Evolutionary conservation across 139 green algal genomes (phyloP).

Genomic region (Tetradesmus lagerheimii): DNA sequence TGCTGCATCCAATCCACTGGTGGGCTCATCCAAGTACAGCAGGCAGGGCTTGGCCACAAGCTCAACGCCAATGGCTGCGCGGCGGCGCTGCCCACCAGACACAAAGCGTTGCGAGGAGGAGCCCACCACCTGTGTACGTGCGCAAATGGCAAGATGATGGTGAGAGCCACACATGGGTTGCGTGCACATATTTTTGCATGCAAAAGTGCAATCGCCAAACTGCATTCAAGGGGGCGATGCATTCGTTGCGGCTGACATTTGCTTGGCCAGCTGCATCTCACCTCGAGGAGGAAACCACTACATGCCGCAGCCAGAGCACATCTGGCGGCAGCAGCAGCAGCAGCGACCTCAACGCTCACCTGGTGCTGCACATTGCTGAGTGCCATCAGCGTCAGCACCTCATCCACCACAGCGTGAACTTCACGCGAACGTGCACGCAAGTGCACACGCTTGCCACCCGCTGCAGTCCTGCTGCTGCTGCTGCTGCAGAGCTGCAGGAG

Average conservation of each 20-base stretch:
- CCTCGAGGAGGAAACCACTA: not conserved
- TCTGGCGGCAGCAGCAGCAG: not conserved
- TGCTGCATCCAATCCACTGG: slow-evolving; percentile 63
- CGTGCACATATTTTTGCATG: not conserved
- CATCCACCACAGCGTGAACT: not conserved
- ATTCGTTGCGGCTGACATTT: too few relatives aligned
- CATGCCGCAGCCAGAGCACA: not conserved
- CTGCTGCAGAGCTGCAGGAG: not conserved
- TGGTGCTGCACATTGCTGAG: slow-evolving; percentile 21
- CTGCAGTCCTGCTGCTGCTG: not conserved
- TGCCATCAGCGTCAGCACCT: slow-evolving; percentile 40
- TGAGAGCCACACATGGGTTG: too few relatives aligned
- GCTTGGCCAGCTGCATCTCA: not conserved
- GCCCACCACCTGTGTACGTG: slow-evolving; percentile 29
- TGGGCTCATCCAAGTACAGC: slow-evolving; percentile 85
- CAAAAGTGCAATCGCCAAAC: too few relatives aligned
- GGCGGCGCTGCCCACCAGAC: slow-evolving; percentile 56
- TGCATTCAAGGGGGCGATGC: too few relatives aligned
- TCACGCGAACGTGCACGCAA: not conserved
- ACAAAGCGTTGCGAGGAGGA: not conserved
- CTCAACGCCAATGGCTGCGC: slow-evolving; percentile 84
- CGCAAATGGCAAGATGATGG: not conserved
- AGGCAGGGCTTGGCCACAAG: slow-evolving; percentile 78
- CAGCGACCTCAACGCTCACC: not conserved
- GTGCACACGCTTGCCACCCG: not conserved